Evolutionary conservation across 371 early-diverging fungal species (phyloP).

Genomic region (Mucor piriformis): DNA sequence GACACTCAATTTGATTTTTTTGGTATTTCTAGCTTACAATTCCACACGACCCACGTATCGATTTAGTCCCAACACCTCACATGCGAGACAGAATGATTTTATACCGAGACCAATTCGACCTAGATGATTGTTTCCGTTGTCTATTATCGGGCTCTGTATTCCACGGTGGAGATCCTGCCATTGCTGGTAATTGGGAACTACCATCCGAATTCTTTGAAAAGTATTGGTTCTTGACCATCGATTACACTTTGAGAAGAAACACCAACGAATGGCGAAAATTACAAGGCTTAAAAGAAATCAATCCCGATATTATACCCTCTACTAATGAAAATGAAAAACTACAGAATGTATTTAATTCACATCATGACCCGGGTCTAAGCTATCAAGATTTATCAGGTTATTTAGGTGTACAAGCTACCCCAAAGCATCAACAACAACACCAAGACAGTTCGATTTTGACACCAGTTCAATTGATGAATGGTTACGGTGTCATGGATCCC

Average conservation of each 20-base stretch:
- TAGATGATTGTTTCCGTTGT: conserved; percentile 59
- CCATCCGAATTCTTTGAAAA: conserved; percentile 60
- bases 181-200: conserved; percentile 60
- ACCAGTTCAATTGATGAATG: conserved; percentile 17
- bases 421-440: not conserved
- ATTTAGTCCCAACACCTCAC: conserved; percentile 60
- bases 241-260: conserved; percentile 39
- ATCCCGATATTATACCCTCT: conserved; percentile 1
- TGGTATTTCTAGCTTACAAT: conserved; percentile 38
- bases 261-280: conserved; percentile 37
- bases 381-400: conserved; percentile 8
- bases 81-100: conserved; percentile 67
- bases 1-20: not conserved
- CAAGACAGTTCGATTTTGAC: not conserved
- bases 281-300: conserved; percentile 34
- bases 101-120: conserved; percentile 55
- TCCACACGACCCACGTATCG: conserved; percentile 66
- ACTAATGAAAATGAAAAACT: not conserved
- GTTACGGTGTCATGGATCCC: conserved; percentile 8
- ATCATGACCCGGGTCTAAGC: not conserved
- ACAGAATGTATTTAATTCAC: not conserved
- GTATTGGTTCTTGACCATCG: conserved; percentile 56
- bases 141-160: conserved; percentile 55
- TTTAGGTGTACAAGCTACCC: conserved; percentile 5
- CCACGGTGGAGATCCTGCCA: conserved; percentile 60